phyloP scores from a whole-genome alignment of 768 basidiomycete species.

The Tubosaeta sp. region DNA sequence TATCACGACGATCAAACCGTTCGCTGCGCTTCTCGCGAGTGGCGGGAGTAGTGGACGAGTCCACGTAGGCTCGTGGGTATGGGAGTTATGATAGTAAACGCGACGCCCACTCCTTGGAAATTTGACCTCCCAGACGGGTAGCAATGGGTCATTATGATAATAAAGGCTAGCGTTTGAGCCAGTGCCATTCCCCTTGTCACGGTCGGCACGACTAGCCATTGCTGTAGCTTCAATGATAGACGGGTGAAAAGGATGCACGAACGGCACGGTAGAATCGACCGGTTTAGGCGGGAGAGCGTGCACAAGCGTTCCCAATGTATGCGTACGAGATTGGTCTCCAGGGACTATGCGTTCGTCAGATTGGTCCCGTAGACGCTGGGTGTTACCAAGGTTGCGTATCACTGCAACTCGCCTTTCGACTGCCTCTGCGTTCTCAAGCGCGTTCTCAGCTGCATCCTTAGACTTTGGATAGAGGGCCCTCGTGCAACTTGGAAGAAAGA shows the following conservation, averaged over 20 bases:
- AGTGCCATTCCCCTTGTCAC: slow-evolving; percentile 42
- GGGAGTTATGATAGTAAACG: slow-evolving; percentile 56
- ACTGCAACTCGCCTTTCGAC: slow-evolving; percentile 52
- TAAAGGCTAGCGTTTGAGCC: slow-evolving; percentile 17
- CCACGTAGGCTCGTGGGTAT: slow-evolving; percentile 59
- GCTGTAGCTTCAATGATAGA: slow-evolving; percentile 58
- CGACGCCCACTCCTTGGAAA: slow-evolving; percentile 45
- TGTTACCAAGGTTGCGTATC: slow-evolving; percentile 54
- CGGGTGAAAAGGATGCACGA: slow-evolving; percentile 52
- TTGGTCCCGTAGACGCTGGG: slow-evolving; percentile 5
- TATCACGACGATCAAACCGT: slow-evolving; percentile 24
- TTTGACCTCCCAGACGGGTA: slow-evolving; percentile 59
- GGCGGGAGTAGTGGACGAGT: slow-evolving; percentile 39
- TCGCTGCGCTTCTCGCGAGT: slow-evolving; percentile 23
- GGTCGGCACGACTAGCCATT: slow-evolving; percentile 46
- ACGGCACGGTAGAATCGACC: slow-evolving; percentile 45
- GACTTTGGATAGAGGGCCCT: slow-evolving; percentile 43
- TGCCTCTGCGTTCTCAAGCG: slow-evolving; percentile 38
- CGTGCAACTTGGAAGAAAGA: slow-evolving; percentile 58
- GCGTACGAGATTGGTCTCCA: slow-evolving; percentile 22
- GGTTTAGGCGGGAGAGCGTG: slow-evolving; percentile 71
- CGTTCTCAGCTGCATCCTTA: slow-evolving; percentile 28
- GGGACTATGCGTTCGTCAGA: slow-evolving; percentile 12
- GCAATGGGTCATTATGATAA: slow-evolving; percentile 38
- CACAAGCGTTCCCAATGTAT: slow-evolving; percentile 41